Evolutionary conservation across 169 alveolate species (phyloP), one percentile per base, ranked within the genome.

Genomic region (Plasmodium vinckei): DNA sequence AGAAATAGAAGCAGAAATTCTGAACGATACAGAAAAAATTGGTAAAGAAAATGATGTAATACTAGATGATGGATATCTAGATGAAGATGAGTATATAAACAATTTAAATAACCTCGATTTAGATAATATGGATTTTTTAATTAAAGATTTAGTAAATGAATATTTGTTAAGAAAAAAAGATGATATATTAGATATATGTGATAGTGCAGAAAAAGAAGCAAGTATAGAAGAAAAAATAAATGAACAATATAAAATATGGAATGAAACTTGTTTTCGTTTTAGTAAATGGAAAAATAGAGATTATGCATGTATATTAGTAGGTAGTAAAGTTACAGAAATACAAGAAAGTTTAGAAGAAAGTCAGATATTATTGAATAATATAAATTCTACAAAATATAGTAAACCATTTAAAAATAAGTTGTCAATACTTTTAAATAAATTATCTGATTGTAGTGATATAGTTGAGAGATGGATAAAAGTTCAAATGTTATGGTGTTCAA

Each of bases 381-480:
- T 96, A 94, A 95, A 96, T 90, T 97, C 99, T 13, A 94, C 95
- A 94, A 95, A 98, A 87, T 98, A 96, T 91, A 98, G 97, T 63
- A 94, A 97, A 63, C 99, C 99, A 39, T 97, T 97, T 95, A 97
- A 96, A 92, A 94, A 93, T 59, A 97, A 96, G 87, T 97, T 97
- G 42, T 95, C 92, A 57, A 92, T 88, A 69, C 79, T 96, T 89
- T 93, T 97, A 72, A 92, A 94, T 67, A 95, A 95, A 42, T 97
- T 97, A 88, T 96, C 98, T 56, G 99, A 97, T 88, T 98, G 98
- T 15, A 91, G 94, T 67, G 99, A 97, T 93, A 97, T 98, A 77
- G 94, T 98, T 64, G 99, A 98, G 91, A 93, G 97, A 75, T 98
- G 99, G 99, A 88, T 97, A 46, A 97, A 97, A 91, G 99, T 96